Evolutionary conservation across 2,329 filamentous ascomycete genomes (phyloP), one percentile per base, ranked within the genome.

Genomic region (Exophiala oligosperma): DNA sequence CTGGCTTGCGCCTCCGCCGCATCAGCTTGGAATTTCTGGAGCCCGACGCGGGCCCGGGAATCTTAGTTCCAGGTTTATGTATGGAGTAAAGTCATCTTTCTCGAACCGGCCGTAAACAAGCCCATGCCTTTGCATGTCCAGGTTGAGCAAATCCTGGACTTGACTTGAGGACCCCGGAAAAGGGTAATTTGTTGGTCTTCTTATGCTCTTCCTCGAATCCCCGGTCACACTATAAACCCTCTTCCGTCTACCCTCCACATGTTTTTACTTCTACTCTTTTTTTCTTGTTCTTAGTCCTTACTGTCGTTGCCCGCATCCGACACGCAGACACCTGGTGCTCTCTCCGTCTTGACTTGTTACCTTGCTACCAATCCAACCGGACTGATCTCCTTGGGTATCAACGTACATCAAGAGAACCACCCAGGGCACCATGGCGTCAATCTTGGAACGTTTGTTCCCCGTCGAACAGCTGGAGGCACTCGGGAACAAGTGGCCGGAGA

Each of bases 401-500:
- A 17, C 48, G 12, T 35, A 24, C 38, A 47, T 46, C 8, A 14
- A 46, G 28, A 44, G 28, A 44, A 35, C 7, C 43, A 51, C 24
- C 9, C 23, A 32, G 17, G 48, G 14, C 49, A 43, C 14, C 49
- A 63, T 63, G 61, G 46, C 46, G 12, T 63, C 61, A 23, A 54
- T 61, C 28, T 35, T 63, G 24, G 61, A 63, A 26, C 58, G 41
- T 28, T 41, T 63, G 21, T 63, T 63, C 17, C 61, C 61, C 23
- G 48, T 47, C 24, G 56, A 49, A n/a, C 52, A 63, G 58, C 61
- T 63, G 5, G 61, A 63, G 49, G 61, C 57, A 49, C 52, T 63
- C n/a, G 61, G 61, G 1, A 63, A 63, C 54, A 63, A 54, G 38
- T 63, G 58, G 57, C 47, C 51, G 21, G 58, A 61, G 41, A 52